A percentile compares a stretch with the other conserved stretches of the same genome.
Evolutionary conservation across 805 yeast genomes (phyloP).

Genomic region (Candida sithepensis): DNA sequence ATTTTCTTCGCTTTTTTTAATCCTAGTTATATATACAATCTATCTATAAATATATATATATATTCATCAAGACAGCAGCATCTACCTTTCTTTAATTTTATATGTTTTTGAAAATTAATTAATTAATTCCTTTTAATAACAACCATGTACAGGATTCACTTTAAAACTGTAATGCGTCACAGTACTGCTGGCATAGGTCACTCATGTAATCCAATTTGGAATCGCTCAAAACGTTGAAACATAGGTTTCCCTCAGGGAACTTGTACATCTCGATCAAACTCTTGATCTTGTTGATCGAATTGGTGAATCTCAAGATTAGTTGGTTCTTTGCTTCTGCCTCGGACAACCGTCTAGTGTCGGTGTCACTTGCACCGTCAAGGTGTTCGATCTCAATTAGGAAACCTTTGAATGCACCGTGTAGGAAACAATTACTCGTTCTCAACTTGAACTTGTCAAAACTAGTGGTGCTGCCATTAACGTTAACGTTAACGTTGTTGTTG

Average conservation of each 20-base stretch:
- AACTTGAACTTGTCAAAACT: constrained; percentile 50
- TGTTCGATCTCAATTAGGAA: constrained; percentile 59
- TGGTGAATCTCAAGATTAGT: constrained; percentile 30
- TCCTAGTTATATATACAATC: too few relatives aligned
- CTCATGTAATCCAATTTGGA: constrained; percentile 34
- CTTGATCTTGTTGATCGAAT: constrained; percentile 32
- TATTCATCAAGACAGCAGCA: too few relatives aligned
- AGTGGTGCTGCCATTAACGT: too few relatives aligned
- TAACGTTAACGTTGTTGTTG: too few relatives aligned
- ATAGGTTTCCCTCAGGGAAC: constrained; percentile 35
- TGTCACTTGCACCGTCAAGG: constrained; percentile 20
- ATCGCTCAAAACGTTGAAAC: constrained; percentile 36
- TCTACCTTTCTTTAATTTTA: background rate
- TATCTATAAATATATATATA: too few relatives aligned
- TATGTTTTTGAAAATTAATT: too few relatives aligned
- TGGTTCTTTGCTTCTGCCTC: constrained; percentile 21
- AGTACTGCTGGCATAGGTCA: constrained; percentile 38
- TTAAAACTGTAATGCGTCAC: constrained; percentile 36
- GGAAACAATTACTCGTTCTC: constrained; percentile 65
- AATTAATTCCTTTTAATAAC: too few relatives aligned
- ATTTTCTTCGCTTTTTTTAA: too few relatives aligned
- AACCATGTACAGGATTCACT: too few relatives aligned
- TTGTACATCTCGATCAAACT: constrained; percentile 28
- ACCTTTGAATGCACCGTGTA: constrained; percentile 74
- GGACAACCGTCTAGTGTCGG: constrained; percentile 6